Evolutionary conservation across 192 early-diverging fungal genomes (phyloP).

Genomic region (Mycoemilia scoparia): DNA sequence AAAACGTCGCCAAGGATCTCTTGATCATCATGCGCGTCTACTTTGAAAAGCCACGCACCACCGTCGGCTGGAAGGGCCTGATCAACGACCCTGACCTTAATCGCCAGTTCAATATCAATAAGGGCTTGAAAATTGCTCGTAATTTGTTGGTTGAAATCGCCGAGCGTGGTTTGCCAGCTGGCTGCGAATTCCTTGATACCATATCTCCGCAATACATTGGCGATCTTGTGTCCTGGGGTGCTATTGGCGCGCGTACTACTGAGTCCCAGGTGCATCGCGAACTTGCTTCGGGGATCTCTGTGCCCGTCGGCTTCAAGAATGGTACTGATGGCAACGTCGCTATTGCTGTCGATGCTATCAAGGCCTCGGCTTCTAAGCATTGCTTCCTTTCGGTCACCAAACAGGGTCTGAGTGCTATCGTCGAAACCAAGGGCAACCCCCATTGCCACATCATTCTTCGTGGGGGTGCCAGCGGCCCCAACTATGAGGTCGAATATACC

Average conservation of each 20-base stretch:
- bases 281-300: conserved; percentile 61
- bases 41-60: conserved; percentile 75
- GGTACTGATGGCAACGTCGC: conserved; percentile 61
- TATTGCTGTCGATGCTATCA: conserved; percentile 85
- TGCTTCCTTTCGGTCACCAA: conserved; percentile 74
- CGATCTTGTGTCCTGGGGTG: conserved; percentile 58
- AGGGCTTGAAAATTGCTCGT: conserved; percentile 62
- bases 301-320: conserved; percentile 70
- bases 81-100: conserved; percentile 67
- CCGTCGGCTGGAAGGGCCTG: conserved; percentile 87
- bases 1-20: conserved; percentile 38
- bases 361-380: conserved; percentile 56
- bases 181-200: conserved; percentile 62
- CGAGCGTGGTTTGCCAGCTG: conserved; percentile 54
- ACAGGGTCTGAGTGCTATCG: conserved; percentile 65
- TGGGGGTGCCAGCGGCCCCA: conserved; percentile 71
- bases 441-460: conserved; percentile 87
- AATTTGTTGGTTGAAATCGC: conserved; percentile 47
- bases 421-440: conserved; percentile 76
- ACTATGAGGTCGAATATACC: conserved; percentile 66
- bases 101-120: conserved; percentile 60
- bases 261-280: conserved; percentile 73
- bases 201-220: conserved; percentile 69
- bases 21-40: conserved; percentile 68
- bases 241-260: conserved; percentile 68